phyloP scores from a whole-genome alignment of 2,329 filamentous ascomycete species.

The Decorospora gaudefroyi region DNA sequence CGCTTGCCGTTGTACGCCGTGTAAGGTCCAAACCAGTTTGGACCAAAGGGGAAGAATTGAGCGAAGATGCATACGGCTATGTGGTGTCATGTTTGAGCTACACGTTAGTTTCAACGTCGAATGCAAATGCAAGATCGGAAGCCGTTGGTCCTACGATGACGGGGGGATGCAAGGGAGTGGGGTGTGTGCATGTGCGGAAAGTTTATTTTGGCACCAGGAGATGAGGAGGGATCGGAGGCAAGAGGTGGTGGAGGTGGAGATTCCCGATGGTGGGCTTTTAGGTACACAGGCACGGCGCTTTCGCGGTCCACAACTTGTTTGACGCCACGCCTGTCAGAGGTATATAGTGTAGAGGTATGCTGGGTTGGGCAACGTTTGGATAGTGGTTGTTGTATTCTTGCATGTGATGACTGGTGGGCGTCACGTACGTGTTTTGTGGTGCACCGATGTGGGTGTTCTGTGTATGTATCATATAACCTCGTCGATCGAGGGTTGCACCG shows the following conservation, averaged over 20 bases:
- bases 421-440: not conserved
- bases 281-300: not conserved
- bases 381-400: too few relatives aligned
- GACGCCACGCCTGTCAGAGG: not conserved
- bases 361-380: too few relatives aligned
- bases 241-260: not conserved
- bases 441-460: too few relatives aligned
- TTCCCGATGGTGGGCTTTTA: not conserved
- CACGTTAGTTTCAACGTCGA: constrained; percentile 30
- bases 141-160: constrained; percentile 14
- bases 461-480: not conserved
- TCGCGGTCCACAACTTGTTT: not conserved
- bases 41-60: constrained; percentile 24
- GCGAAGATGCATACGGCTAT: constrained; percentile 19
- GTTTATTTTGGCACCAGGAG: constrained; percentile 1
- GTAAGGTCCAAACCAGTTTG: constrained; percentile 22
- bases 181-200: constrained; percentile 12
- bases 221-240: constrained; percentile 1
- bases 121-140: constrained; percentile 4
- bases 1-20: too few relatives aligned
- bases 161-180: constrained; percentile 21
- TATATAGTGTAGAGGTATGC: too few relatives aligned
- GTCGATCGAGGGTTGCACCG: too few relatives aligned
- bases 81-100: constrained; percentile 13
- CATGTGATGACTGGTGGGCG: not conserved